phyloP scores from a whole-genome alignment of 208 protist genomes.

The Tritrichomonas musculus region DNA sequence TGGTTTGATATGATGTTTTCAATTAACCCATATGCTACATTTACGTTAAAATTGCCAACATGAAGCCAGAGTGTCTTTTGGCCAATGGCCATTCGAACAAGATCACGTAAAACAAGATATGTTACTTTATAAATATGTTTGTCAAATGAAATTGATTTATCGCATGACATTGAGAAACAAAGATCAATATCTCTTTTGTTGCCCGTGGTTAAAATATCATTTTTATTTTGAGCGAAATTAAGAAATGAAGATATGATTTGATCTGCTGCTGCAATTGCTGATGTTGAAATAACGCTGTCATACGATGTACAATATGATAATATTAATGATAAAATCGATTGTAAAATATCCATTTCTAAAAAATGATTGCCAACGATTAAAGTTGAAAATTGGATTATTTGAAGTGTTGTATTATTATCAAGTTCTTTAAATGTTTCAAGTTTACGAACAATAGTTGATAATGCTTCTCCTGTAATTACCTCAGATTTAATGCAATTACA shows the following conservation, averaged over 20 bases:
- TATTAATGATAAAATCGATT: not conserved
- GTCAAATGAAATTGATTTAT: not conserved
- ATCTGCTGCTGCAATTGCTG: not conserved
- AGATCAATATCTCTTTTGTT: not conserved
- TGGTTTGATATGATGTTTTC: not conserved
- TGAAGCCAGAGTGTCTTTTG: not conserved
- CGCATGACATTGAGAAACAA: not conserved
- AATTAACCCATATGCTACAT: not conserved
- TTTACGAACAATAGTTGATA: not conserved
- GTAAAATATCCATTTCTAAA: not conserved
- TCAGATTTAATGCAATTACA: not conserved
- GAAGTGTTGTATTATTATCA: not conserved
- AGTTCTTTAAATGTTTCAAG: not conserved
- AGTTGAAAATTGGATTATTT: slow-evolving; percentile 14
- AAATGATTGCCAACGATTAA: not conserved
- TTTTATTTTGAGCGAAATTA: not conserved
- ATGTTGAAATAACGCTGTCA: not conserved
- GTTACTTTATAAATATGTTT: not conserved
- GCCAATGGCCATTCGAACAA: not conserved
- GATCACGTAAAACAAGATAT: not conserved
- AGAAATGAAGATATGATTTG: not conserved
- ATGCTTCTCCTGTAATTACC: not conserved
- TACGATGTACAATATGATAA: not conserved
- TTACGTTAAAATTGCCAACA: not conserved
- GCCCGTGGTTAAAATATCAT: not conserved